These are phyloP conservation scores for Serendipita sp. DNA, from an alignment of 768 basidiomycete species.

Conservation along the genomic window DNA sequence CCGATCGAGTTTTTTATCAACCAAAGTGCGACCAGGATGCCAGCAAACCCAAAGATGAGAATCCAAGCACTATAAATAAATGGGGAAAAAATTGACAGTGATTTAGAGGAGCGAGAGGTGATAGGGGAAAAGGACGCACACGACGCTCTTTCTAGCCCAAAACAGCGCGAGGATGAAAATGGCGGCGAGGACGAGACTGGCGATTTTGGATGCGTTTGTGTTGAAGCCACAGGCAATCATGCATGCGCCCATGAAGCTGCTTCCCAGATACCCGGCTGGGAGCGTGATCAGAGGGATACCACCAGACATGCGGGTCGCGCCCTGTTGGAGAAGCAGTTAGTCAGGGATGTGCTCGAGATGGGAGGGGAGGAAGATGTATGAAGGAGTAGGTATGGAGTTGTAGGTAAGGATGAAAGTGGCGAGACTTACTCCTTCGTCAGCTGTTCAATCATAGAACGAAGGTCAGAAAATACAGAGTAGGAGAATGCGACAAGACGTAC, in stretches of 20 bases:
- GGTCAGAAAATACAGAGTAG: not conserved
- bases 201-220: conserved; percentile 77
- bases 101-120: too few relatives aligned
- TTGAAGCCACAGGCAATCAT: conserved; percentile 81
- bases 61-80: conserved; percentile 52
- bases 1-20: conserved; percentile 61
- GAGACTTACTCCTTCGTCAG: conserved; percentile 49
- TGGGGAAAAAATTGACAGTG: too few relatives aligned
- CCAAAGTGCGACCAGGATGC: conserved; percentile 69
- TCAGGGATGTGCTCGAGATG: not conserved
- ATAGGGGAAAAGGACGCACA: not conserved
- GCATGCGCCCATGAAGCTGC: conserved; percentile 70
- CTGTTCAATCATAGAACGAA: conserved; percentile 21
- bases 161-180: conserved; percentile 80
- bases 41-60: conserved; percentile 64
- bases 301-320: conserved; percentile 73
- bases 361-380: not conserved
- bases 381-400: too few relatives aligned
- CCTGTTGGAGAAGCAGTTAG: conserved; percentile 16
- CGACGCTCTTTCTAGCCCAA: conserved; percentile 22
- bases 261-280: conserved; percentile 75
- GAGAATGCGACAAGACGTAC: conserved; percentile 28
- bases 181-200: conserved; percentile 60
- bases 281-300: conserved; percentile 69
- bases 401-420: too few relatives aligned